Evolutionary conservation across 768 basidiomycete species (phyloP), one percentile per base, ranked within the genome.

Genomic region (Suillus subluteus): DNA sequence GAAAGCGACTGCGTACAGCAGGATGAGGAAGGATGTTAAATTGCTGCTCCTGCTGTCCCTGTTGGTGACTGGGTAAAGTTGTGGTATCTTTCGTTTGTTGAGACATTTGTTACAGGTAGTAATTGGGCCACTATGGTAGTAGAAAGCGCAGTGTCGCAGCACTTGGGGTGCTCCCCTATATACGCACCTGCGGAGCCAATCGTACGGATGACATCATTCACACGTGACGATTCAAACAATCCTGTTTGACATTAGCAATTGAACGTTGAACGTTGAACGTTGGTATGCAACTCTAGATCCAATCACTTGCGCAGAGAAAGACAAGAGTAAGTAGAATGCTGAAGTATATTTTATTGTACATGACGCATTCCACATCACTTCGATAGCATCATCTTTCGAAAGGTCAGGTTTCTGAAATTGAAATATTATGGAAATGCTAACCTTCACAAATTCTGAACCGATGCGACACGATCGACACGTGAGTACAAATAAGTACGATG

Each of bases 371-470:
- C 61, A 23, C 62, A 73, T 83, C 78, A 91, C 82, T 90, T 90
- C 72, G 87, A 84, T 62, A 89, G 79, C 90, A 91, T 91, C 89
- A 91, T 91, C 89, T 89, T 71, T 55, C 67, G 52, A 41, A 66
- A 64, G 52, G 66, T 71, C 46, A 66, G 62, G 30, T 58, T 62
- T 61, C 59, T 41, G 63, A 32, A 32, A 8, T 48, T 63, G 66
- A 62, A 48, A 65, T n/a, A 23, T 55, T 54, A 46, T 41, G 30
- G 4, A 61, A 52, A 48, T 66, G 58, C 77, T 70, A 72, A 88
- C 89, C 84, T 87, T 91, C 75, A 92, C 89, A 76, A 92, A 94
- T 79, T 94, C 93, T 91, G 73, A 41, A 41, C 26, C 38, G 40
- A 59, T 38, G 58, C 21, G 55, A 12, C 6, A 21, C 50, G 21